Base-by-base conservation (phyloP, 2,329 filamentous ascomycete species). In the Ophiostoma triangulosporum region DNA sequence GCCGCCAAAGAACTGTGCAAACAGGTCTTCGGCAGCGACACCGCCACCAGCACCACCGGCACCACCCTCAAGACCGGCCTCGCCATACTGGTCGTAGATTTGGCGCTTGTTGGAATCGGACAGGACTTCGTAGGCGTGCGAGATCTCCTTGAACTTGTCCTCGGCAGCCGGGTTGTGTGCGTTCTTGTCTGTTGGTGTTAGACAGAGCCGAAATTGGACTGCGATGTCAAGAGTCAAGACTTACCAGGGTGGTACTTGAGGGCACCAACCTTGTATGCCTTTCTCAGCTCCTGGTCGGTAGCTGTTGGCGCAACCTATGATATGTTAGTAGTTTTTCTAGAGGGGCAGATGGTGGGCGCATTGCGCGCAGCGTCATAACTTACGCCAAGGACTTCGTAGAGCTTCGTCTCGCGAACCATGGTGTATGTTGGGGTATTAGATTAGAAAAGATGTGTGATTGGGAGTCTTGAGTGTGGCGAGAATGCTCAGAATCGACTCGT, bases 121-220 rank as follows among this genome's bases (percentile, higher is more conserved):
- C 17, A 98, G 83, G 61, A 94, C 78, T 75, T 98, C 93, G 72
- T 97, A 98, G 57, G 93, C 93, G 66, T 91, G 84, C 60, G 89
- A 95, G 57, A 96, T 78, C 64, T 96, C 90, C 76, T 98, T 97
- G 83, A 98, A 98, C 72, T 96, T 98, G 57, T 95, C 89, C 62
- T 91, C 89, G 51, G 93, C 90, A 26, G 83, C 86, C 38, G 90
- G 89, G 74, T 95, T 94, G 74, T 93, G 82, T 60, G 84, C 81
- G 71, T 98, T 98, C 79, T 98, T 98, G 72, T 98, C 91, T 94
- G 61, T 36, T 54, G 9, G 8, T 11, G 26, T 46, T 46, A 46
- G 43, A 31, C 15, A 24, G 7, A 2, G 26, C n/a, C n/a, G n/a
- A n/a, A n/a, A n/a, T 11, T 6, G 22, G 6, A 14, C 22, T 27